A percentile compares a stretch with the other conserved stretches of the same genome.
These are phyloP conservation scores for Bacterosira constricta DNA, from an alignment of 108 stramenopile genomes.

Conservation along the genomic window DNA sequence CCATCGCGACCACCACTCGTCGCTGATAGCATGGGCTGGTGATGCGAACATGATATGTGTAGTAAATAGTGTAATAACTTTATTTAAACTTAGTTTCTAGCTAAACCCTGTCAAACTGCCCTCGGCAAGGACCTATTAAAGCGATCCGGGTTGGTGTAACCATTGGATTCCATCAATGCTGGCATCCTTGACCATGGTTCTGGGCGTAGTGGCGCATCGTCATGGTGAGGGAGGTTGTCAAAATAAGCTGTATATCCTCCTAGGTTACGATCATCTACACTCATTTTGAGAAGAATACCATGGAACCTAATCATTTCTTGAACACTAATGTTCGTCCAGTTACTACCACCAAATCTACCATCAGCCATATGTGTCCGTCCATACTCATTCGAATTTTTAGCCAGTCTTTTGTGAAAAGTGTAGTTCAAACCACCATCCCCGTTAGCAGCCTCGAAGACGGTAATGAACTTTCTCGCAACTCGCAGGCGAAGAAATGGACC, in stretches of 20 bases:
- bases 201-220: neutral
- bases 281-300: slow-evolving; percentile 14
- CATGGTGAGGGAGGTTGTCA: neutral
- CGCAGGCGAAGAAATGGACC: neutral
- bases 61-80: too few species aligned
- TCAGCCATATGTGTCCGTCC: neutral
- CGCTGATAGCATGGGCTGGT: too few species aligned
- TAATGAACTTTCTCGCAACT: neutral
- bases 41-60: too few species aligned
- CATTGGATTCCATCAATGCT: too few species aligned
- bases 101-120: too few species aligned
- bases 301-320: neutral
- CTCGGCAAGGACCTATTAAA: too few species aligned
- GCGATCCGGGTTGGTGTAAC: too few species aligned
- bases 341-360: neutral
- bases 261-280: slow-evolving; percentile 2
- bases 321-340: slow-evolving; percentile 1
- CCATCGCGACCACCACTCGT: too few species aligned
- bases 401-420: neutral
- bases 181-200: too few species aligned
- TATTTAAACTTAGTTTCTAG: too few species aligned
- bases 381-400: slow-evolving; percentile 14
- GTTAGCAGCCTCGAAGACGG: neutral
- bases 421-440: slow-evolving; percentile 11
- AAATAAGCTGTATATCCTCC: slow-evolving; percentile 12